Base-by-base conservation (phyloP, 225 moss, liverwort and hornwort genomes). In the Pleurozium schreberi region DNA sequence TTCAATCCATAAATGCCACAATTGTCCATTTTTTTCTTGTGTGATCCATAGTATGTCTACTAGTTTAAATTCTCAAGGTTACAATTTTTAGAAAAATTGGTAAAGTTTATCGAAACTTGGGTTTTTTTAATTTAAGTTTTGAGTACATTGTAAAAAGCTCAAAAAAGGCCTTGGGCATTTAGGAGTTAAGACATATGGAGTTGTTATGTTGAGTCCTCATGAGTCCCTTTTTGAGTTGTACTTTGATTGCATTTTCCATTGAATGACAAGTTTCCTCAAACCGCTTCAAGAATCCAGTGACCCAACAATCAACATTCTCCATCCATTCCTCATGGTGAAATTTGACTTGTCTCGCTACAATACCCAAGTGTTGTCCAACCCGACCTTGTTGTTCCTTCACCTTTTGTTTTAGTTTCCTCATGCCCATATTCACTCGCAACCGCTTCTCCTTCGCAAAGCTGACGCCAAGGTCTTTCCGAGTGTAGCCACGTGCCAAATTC, bases 381-480 rank as follows among this genome's bases (percentile, higher is more conserved):
- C 90, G 89, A 80, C 95, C 94, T 79, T 96, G 97, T 92, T 98
- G 97, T 88, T 98, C 95, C 87, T 95, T 98, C 65, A 96, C 96
- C 89, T 95, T 98, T 75, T 96, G 93, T 28, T 95, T 92, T 43
- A 98, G 50, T 67, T 96, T 96, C 4, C 91, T 90, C 7, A 79
- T n/a, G 58, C 95, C 96, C 96, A 96, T 98, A 59, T 95, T 95
- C 75, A 98, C 95, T 71, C 87, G 89, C 67, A 98, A 86, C 83
- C 96, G 98, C 89, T 98, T 96, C 87, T 98, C 98, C 96, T 95
- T 96, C 1, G 92, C 96, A 80, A 94, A 98, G 88, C 95, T 97
- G 66, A 98, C 95, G 74, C 95, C 94, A 59, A 97, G 96, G 55
- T 98, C 98, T 90, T 98, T 94, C 53, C 95, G 92, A 66, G 96